A percentile compares a stretch with the other conserved stretches of the same genome.
These are phyloP conservation scores for Caryopteris hybrid DNA, from an alignment of 305 asterid species.

Conservation along the genomic window DNA sequence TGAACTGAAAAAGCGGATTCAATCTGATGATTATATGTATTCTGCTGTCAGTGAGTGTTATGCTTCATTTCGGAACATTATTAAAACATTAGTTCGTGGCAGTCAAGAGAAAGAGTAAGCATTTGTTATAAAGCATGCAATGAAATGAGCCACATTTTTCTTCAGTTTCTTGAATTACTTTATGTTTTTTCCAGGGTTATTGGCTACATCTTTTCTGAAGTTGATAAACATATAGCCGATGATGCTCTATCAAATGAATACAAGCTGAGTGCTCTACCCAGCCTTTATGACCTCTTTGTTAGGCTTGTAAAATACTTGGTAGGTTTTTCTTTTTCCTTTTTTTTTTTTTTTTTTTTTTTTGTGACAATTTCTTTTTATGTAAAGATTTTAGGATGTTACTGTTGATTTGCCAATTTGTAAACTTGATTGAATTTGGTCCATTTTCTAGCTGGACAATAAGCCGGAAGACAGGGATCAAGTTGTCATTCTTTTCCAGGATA, in stretches of 20 bases:
- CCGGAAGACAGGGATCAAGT: slow-evolving; percentile 96
- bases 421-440: slow-evolving; percentile 34
- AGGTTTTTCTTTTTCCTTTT: slow-evolving; percentile 26
- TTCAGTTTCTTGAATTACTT: slow-evolving; percentile 15
- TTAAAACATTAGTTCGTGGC: slow-evolving; percentile 71
- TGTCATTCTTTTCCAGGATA: slow-evolving; percentile 98
- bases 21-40: slow-evolving; percentile 78
- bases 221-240: slow-evolving; percentile 69
- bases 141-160: slow-evolving; percentile 5
- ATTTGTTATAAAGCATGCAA: slow-evolving; percentile 10
- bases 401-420: slow-evolving; percentile 1
- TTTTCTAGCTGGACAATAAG: slow-evolving; percentile 77
- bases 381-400: slow-evolving; percentile 40
- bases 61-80: slow-evolving; percentile 84
- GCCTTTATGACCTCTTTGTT: slow-evolving; percentile 82
- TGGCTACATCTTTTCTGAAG: slow-evolving; percentile 72
- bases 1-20: slow-evolving; percentile 89
- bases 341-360: too few relatives aligned
- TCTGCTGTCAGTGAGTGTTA: slow-evolving; percentile 97
- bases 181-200: slow-evolving; percentile 71
- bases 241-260: slow-evolving; percentile 57
- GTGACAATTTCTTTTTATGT: too few relatives aligned
- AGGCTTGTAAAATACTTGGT: slow-evolving; percentile 95
- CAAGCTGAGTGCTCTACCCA: slow-evolving; percentile 84
- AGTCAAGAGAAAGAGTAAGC: slow-evolving; percentile 80